Percentiles rank a stretch among this genome's conserved stretches.
Conservation (phyloP, 495 filamentous ascomycete species). For the Opeltia flavorubescens region DNA sequence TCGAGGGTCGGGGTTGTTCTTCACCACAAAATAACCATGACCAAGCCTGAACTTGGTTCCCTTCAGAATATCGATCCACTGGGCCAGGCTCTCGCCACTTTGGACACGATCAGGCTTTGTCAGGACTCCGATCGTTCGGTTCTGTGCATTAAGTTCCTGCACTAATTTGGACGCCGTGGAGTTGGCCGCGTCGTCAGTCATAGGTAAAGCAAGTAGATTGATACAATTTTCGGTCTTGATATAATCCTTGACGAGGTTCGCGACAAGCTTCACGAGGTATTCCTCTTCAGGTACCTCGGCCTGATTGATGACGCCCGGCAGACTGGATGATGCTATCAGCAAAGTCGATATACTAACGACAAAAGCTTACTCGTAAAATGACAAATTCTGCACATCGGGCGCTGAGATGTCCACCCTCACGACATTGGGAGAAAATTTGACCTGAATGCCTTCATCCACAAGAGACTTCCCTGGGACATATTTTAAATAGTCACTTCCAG, state of each 20-base stretch:
- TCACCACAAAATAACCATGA: conserved; percentile 52
- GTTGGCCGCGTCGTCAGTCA: conserved; percentile 59
- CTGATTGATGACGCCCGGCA: conserved; percentile 65
- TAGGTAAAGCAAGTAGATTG: conserved; percentile 58
- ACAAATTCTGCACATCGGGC: conserved; percentile 51
- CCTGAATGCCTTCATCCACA: conserved; percentile 19
- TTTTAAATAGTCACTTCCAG: conserved; percentile 24
- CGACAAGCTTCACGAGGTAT: conserved; percentile 52
- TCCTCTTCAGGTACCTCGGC: conserved; percentile 43
- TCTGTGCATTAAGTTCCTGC: conserved; percentile 37
- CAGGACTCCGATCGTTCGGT: conserved; percentile 45
- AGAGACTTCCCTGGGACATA: conserved; percentile 32
- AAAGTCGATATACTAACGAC: background rate
- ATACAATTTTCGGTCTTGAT: conserved; percentile 50
- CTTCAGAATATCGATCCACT: conserved; percentile 45
- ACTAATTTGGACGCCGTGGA: conserved; percentile 55
- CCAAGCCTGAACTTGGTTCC: conserved; percentile 41
- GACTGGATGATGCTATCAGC: conserved; percentile 2
- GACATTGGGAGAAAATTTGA: conserved; percentile 66
- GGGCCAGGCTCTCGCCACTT: conserved; percentile 25
- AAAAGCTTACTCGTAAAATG: conserved; percentile 48
- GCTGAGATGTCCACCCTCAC: conserved; percentile 60
- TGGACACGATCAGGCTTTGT: conserved; percentile 57
- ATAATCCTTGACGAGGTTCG: conserved; percentile 53
- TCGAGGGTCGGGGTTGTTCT: conserved; percentile 37